Evolutionary conservation across 257 asterid genomes (phyloP).

Genomic region (Oldenlandia corymbosa): DNA sequence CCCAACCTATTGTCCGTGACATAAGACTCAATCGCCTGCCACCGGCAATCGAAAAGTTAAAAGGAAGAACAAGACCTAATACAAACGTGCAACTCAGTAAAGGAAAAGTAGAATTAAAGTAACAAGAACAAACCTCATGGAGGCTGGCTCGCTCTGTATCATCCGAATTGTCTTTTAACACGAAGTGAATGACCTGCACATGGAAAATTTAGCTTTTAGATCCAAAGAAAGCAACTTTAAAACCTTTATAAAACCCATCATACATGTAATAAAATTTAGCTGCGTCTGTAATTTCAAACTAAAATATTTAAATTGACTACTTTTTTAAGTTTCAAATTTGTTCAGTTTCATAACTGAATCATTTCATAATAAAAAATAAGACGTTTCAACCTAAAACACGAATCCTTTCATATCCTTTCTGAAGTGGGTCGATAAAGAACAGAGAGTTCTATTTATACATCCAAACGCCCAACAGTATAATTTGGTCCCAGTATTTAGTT

Average conservation of each 20-base stretch:
- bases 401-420: not conserved
- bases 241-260: not conserved
- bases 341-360: too few relatives aligned
- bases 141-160: slow-evolving; percentile 41
- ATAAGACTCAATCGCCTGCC: slow-evolving; percentile 76
- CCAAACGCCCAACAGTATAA: not conserved
- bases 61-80: too few relatives aligned
- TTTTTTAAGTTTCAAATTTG: too few relatives aligned
- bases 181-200: slow-evolving; percentile 73
- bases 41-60: too few relatives aligned
- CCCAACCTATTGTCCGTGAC: slow-evolving; percentile 71
- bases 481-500: not conserved
- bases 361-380: too few relatives aligned
- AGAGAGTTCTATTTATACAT: not conserved
- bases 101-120: not conserved
- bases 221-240: not conserved
- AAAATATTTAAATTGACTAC: not conserved
- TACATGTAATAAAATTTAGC: too few relatives aligned
- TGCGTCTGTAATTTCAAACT: too few relatives aligned
- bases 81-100: too few relatives aligned
- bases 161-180: slow-evolving; percentile 50
- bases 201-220: not conserved
- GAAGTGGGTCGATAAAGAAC: too few relatives aligned
- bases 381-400: too few relatives aligned
- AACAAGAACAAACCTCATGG: slow-evolving; percentile 46